Percentiles rank a stretch among this genome's conserved stretches.
Evolutionary conservation across 2,329 filamentous ascomycete genomes (phyloP).

Genomic region (Aspergillus japonicus): DNA sequence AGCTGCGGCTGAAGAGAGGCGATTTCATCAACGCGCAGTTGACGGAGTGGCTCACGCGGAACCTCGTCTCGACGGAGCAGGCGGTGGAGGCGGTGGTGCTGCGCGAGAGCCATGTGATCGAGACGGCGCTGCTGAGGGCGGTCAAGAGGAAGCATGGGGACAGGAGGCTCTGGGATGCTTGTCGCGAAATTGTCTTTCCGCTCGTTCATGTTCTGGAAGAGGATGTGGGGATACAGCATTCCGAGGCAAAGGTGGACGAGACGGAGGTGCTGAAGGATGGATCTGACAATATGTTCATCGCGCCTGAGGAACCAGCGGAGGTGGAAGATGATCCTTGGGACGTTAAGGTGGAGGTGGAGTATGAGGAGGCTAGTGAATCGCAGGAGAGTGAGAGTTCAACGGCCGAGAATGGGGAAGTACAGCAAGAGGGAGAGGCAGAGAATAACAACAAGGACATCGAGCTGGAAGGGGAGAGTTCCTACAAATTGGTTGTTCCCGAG

Average conservation of each 20-base stretch:
- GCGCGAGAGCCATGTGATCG: conserved; percentile 33
- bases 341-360: too few species aligned
- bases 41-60: conserved; percentile 11
- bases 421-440: neutral
- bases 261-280: neutral
- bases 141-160: conserved; percentile 33
- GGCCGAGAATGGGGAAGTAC: neutral
- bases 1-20: neutral
- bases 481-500: conserved; percentile 31
- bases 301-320: neutral
- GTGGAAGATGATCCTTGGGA: neutral
- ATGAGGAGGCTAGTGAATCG: neutral
- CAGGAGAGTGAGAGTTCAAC: neutral
- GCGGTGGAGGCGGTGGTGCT: conserved; percentile 29
- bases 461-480: neutral
- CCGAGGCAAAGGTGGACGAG: neutral
- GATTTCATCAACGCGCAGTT: conserved; percentile 8
- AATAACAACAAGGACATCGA: neutral
- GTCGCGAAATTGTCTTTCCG: conserved; percentile 41
- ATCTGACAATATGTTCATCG: neutral
- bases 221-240: neutral
- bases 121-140: conserved; percentile 29
- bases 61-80: conserved; percentile 18
- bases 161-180: conserved; percentile 40
- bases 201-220: conserved; percentile 31